A percentile compares a stretch with the other conserved stretches of the same genome.
These are phyloP conservation scores for Lyophyllum atratum DNA, from an alignment of 768 basidiomycete species.

Conservation along the genomic window DNA sequence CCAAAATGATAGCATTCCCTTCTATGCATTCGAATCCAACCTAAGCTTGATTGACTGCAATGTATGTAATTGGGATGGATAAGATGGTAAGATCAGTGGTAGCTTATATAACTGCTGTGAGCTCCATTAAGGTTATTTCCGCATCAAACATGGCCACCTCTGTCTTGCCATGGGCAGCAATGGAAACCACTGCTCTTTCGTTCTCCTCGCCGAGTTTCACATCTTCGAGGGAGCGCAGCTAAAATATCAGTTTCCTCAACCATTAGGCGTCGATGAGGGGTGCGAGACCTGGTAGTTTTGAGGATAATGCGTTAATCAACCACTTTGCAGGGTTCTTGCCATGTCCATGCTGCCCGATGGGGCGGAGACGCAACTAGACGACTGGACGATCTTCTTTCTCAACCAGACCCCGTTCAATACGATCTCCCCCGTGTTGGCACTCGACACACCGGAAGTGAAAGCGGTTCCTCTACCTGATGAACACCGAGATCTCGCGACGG, in stretches of 20 bases:
- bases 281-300: slow-evolving; percentile 35
- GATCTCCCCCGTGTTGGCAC: slow-evolving; percentile 78
- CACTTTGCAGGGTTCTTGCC: slow-evolving; percentile 71
- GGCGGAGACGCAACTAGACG: slow-evolving; percentile 90
- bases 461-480: slow-evolving; percentile 38
- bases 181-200: slow-evolving; percentile 85
- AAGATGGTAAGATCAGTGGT: neutral
- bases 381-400: slow-evolving; percentile 99
- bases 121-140: slow-evolving; percentile 1
- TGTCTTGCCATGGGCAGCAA: slow-evolving; percentile 51
- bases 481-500: slow-evolving; percentile 22
- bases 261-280: slow-evolving; percentile 94
- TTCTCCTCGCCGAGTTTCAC: slow-evolving; percentile 98
- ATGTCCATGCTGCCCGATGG: slow-evolving; percentile 99
- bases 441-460: slow-evolving; percentile 56
- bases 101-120: slow-evolving; percentile 7
- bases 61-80: too few relatives aligned
- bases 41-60: neutral
- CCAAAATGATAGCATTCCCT: slow-evolving; percentile 16
- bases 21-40: neutral
- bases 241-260: slow-evolving; percentile 94
- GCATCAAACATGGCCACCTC: neutral
- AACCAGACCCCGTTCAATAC: slow-evolving; percentile 92
- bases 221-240: slow-evolving; percentile 93
- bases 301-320: slow-evolving; percentile 11